phyloP scores from a whole-genome alignment of 2,329 filamentous ascomycete species.

The Epichloe festucae region DNA sequence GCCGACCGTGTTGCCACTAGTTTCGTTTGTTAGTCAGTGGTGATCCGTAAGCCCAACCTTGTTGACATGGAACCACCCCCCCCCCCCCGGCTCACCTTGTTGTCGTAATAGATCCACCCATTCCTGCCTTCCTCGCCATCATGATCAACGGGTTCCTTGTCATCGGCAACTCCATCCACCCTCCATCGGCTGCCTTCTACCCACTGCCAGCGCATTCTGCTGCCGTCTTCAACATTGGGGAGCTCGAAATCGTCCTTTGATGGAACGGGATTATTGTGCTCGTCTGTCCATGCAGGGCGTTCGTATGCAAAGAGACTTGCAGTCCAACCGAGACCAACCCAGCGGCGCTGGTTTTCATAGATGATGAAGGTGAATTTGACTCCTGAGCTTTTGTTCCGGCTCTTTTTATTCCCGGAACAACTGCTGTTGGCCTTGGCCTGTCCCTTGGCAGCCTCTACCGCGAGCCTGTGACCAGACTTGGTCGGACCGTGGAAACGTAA shows the following conservation, averaged over 20 bases:
- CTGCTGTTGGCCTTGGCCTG: constrained; percentile 12
- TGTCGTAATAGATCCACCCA: constrained; percentile 97
- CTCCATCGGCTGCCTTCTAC: constrained; percentile 75
- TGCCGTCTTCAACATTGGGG: constrained; percentile 47
- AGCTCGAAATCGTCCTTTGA: constrained; percentile 57
- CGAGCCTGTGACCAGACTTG: constrained; percentile 17
- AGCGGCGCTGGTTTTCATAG: constrained; percentile 91
- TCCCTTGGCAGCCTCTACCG: constrained; percentile 11
- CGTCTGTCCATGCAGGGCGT: constrained; percentile 84
- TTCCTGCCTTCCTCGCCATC: constrained; percentile 49
- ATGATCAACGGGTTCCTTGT: constrained; percentile 30
- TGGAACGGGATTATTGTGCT: constrained; percentile 74
- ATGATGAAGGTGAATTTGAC: constrained; percentile 94
- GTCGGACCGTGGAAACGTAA: constrained; percentile 51
- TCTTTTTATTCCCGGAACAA: constrained; percentile 15
- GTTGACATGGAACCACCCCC: too few relatives aligned
- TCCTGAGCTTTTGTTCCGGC: constrained; percentile 48
- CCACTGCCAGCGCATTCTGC: constrained; percentile 56
- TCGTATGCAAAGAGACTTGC: constrained; percentile 84
- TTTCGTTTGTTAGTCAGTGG: constrained; percentile 5
- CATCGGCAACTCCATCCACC: constrained; percentile 60
- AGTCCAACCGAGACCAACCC: constrained; percentile 93
- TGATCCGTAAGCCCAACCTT: too few relatives aligned
- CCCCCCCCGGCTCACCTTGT: constrained; percentile 50
- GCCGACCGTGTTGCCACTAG: constrained; percentile 79